Conservation (phyloP, 345 rosid species). For the Combretum micranthum region DNA sequence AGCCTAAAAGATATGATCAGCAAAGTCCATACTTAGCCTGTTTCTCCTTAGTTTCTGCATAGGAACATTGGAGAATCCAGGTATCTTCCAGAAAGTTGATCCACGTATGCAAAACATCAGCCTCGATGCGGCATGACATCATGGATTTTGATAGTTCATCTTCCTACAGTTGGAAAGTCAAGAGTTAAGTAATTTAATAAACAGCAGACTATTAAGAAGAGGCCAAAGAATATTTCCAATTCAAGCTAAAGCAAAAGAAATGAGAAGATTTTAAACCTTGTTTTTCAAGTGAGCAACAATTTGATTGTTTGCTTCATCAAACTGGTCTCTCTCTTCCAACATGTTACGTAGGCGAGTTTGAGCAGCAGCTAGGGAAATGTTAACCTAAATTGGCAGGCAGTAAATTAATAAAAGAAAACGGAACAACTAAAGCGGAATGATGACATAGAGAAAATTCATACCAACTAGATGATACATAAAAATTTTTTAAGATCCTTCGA, state of each 20-base stretch:
- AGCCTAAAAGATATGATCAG: background rate
- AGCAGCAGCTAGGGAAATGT: slow-evolving; percentile 85
- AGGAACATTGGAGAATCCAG: slow-evolving; percentile 68
- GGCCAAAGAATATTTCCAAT: background rate
- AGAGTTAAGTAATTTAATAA: background rate
- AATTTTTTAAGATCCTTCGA: no score
- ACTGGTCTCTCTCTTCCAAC: slow-evolving; percentile 79
- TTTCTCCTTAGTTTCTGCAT: slow-evolving; percentile 62
- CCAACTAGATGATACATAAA: no score
- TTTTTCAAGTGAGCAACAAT: slow-evolving; percentile 68
- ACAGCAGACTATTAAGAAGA: slow-evolving; percentile 3
- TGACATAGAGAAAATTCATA: background rate
- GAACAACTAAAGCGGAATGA: background rate
- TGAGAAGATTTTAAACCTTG: slow-evolving; percentile 40
- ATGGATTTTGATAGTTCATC: slow-evolving; percentile 80
- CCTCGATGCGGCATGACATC: slow-evolving; percentile 66
- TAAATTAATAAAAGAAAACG: background rate
- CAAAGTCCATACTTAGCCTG: slow-evolving; percentile 55
- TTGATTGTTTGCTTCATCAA: slow-evolving; percentile 88
- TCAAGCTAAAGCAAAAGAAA: slow-evolving; percentile 6
- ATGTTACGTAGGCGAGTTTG: slow-evolving; percentile 73
- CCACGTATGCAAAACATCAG: slow-evolving; percentile 80
- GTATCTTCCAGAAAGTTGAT: slow-evolving; percentile 88
- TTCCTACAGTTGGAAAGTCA: slow-evolving; percentile 39
- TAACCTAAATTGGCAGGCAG: slow-evolving; percentile 42